Evolutionary conservation across 2,329 filamentous ascomycete genomes (phyloP).

Genomic region (Aspergillus flavus): DNA sequence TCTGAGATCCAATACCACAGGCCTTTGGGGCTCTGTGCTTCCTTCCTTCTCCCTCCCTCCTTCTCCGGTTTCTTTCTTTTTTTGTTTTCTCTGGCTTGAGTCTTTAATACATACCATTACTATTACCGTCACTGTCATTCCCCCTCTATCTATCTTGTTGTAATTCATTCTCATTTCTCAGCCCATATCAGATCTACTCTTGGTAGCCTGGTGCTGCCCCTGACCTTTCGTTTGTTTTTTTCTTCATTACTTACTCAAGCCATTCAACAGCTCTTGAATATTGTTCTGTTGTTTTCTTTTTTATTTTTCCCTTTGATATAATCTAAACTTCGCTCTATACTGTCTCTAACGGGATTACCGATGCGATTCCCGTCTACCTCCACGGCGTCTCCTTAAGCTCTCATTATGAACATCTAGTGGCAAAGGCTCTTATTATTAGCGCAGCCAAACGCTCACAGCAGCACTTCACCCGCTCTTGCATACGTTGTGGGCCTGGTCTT

Average conservation of each 20-base stretch:
- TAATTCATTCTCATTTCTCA: background rate
- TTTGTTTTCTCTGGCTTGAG: background rate
- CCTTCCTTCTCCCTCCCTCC: background rate
- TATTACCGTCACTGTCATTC: background rate
- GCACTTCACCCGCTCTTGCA: background rate
- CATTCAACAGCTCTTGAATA: background rate
- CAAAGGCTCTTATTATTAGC: conserved; percentile 4
- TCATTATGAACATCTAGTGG: conserved; percentile 12
- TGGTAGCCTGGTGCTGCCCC: conserved; percentile 6
- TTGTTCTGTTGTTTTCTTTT: background rate
- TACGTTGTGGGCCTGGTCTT: background rate
- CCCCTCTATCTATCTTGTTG: background rate
- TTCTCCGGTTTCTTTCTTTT: background rate
- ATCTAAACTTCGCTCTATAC: background rate
- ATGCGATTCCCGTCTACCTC: conserved; percentile 4
- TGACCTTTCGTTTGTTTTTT: conserved; percentile 1
- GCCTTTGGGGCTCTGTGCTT: background rate
- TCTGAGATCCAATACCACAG: conserved; percentile 1
- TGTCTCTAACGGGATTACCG: background rate
- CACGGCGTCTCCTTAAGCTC: background rate
- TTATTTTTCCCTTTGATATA: background rate
- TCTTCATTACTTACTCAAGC: background rate
- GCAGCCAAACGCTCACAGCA: background rate
- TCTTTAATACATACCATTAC: background rate
- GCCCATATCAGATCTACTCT: background rate